Evolutionary conservation across 2,329 filamentous ascomycete genomes (phyloP).

Genomic region (Akanthomyces muscarius): DNA sequence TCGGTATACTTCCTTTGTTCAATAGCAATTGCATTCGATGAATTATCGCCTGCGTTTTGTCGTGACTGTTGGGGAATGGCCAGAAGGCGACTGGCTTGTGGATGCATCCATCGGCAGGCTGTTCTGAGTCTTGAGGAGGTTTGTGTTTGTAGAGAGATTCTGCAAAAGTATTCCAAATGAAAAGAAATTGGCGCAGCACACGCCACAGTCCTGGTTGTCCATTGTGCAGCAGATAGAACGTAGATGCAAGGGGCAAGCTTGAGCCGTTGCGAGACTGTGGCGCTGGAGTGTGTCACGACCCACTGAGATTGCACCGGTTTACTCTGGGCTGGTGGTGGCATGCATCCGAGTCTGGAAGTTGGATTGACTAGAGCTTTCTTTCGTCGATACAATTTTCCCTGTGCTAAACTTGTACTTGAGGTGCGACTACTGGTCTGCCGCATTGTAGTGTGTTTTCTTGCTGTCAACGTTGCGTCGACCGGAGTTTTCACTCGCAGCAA

Average conservation of each 20-base stretch:
- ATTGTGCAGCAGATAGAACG: slow-evolving; percentile 18
- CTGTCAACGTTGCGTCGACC: neutral
- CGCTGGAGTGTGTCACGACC: neutral
- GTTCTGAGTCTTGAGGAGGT: slow-evolving; percentile 20
- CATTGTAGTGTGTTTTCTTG: neutral
- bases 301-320: neutral
- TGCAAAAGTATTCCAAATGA: slow-evolving; percentile 36
- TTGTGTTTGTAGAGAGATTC: slow-evolving; percentile 29
- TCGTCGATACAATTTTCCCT: neutral
- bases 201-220: slow-evolving; percentile 27
- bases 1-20: neutral
- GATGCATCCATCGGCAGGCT: slow-evolving; percentile 3
- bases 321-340: neutral
- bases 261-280: neutral
- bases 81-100: neutral
- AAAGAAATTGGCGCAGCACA: slow-evolving; percentile 32
- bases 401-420: neutral
- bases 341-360: neutral
- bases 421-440: neutral
- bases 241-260: neutral
- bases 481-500: neutral
- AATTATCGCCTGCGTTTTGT: neutral
- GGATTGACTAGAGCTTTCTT: no score
- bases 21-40: neutral
- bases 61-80: neutral